A percentile compares a stretch with the other conserved stretches of the same genome.
phyloP scores from a whole-genome alignment of 1,284 basidiomycete genomes.

The Moesziomyces globuligerus region DNA sequence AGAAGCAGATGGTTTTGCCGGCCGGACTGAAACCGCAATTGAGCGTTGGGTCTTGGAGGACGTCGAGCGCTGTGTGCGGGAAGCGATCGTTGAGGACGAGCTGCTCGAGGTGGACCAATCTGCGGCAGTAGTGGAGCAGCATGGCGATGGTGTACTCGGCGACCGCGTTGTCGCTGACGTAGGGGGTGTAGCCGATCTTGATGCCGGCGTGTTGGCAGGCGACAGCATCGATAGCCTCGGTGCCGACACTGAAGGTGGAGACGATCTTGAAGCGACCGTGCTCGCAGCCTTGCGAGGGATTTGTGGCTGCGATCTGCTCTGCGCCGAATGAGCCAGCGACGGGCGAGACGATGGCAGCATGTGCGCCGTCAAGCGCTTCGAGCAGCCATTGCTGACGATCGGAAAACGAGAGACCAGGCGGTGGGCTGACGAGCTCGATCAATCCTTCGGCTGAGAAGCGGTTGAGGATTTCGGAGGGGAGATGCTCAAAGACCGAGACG shows the following conservation, averaged over 20 bases:
- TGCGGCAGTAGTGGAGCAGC: slow-evolving; percentile 20
- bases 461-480: slow-evolving; percentile 18
- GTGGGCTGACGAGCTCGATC: slow-evolving; percentile 20
- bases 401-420: slow-evolving; percentile 2
- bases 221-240: slow-evolving; percentile 15
- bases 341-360: slow-evolving; percentile 24
- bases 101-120: slow-evolving; percentile 2
- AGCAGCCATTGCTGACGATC: slow-evolving; percentile 21
- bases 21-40: slow-evolving; percentile 21
- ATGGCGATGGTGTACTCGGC: slow-evolving; percentile 35
- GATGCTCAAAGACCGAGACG: slow-evolving; percentile 20
- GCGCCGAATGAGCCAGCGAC: slow-evolving; percentile 15
- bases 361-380: slow-evolving; percentile 8
- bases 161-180: slow-evolving; percentile 16
- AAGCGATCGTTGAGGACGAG: slow-evolving; percentile 2
- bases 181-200: slow-evolving; percentile 26
- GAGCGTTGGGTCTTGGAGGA: slow-evolving; percentile 15
- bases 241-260: slow-evolving; percentile 22
- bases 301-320: slow-evolving; percentile 12
- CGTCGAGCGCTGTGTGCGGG: slow-evolving; percentile 8
- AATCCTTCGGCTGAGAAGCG: slow-evolving; percentile 3
- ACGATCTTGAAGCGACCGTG: slow-evolving; percentile 9
- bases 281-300: neutral
- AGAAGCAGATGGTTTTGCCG: slow-evolving; percentile 27
- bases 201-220: slow-evolving; percentile 21